Evolutionary conservation across 2,329 filamentous ascomycete species (phyloP).

Genomic region (Pseudonectria buxi): DNA sequence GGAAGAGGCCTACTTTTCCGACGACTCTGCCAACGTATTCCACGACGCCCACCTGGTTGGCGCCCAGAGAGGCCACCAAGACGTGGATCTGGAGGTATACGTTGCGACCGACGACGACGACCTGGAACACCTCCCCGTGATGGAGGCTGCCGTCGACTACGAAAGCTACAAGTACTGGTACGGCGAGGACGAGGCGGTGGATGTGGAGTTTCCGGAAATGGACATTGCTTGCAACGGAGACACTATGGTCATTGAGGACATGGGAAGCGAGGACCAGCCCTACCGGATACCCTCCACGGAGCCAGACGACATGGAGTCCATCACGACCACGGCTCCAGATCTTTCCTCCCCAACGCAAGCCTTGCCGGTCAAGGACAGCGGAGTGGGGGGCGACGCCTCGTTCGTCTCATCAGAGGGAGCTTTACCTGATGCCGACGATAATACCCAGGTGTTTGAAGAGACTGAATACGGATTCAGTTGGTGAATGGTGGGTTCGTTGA

Average conservation of each 20-base stretch:
- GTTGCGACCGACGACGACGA: slow-evolving; percentile 22
- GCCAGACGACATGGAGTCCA: background rate
- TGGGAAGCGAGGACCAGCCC: slow-evolving; percentile 1
- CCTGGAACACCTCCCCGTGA: slow-evolving; percentile 18
- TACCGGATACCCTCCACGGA: background rate
- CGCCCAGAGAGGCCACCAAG: background rate
- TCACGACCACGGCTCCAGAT: background rate
- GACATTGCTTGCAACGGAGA: slow-evolving; percentile 13
- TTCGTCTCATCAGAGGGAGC: background rate
- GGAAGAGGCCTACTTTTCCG: slow-evolving; percentile 12
- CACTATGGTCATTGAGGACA: slow-evolving; percentile 9
- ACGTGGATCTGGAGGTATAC: slow-evolving; percentile 26
- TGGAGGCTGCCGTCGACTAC: slow-evolving; percentile 25
- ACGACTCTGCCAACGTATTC: slow-evolving; percentile 18
- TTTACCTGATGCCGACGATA: background rate
- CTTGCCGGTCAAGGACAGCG: background rate
- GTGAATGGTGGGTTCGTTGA: background rate
- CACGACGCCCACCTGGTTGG: slow-evolving; percentile 21
- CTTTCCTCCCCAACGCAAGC: background rate
- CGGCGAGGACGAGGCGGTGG: slow-evolving; percentile 14
- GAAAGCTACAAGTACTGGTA: slow-evolving; percentile 20
- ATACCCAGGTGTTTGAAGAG: slow-evolving; percentile 3
- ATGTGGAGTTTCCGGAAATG: slow-evolving; percentile 21
- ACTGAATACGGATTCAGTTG: slow-evolving; percentile 11
- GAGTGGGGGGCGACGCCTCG: background rate